A percentile compares a stretch with the other conserved stretches of the same genome.
Evolutionary conservation across 768 basidiomycete species (phyloP).

Genomic region (Omphalotus guepiniiformis): DNA sequence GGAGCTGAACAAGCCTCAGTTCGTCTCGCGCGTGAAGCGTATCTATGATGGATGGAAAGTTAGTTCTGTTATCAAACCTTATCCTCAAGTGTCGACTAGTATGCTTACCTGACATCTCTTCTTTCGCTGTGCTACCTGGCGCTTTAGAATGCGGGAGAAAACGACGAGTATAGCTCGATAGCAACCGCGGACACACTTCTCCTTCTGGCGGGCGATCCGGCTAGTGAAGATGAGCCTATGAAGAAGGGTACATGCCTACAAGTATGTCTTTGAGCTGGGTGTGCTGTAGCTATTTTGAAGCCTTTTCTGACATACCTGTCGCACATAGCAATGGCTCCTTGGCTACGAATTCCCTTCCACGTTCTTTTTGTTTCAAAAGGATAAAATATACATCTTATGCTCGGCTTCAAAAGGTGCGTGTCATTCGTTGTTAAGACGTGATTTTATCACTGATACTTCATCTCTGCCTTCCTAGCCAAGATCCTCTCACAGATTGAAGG

Average conservation of each 20-base stretch:
- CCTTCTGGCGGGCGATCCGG: conserved; percentile 72
- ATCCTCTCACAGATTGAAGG: conserved; percentile 76
- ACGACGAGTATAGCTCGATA: conserved; percentile 70
- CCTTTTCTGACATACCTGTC: conserved; percentile 10
- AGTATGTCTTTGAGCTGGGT: conserved; percentile 40
- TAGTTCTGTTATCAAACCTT: conserved; percentile 21
- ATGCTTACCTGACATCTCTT: conserved; percentile 12
- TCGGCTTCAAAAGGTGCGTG: conserved; percentile 81
- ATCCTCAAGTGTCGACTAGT: conserved; percentile 9
- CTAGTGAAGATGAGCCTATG: conserved; percentile 84
- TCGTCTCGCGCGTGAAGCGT: conserved; percentile 52
- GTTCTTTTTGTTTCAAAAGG: conserved; percentile 75
- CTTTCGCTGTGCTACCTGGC: conserved; percentile 8
- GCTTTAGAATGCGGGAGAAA: conserved; percentile 55
- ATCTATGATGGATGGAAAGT: conserved; percentile 65
- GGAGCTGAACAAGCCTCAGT: conserved; percentile 63
- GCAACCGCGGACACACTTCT: conserved; percentile 66
- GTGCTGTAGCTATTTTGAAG: conserved; percentile 9
- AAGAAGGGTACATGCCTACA: conserved; percentile 91
- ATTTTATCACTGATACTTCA: conserved; percentile 3
- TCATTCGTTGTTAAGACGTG: conserved; percentile 1
- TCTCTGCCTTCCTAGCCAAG: conserved; percentile 53
- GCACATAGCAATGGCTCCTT: conserved; percentile 83
- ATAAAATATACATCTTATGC: conserved; percentile 75
- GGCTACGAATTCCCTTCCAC: conserved; percentile 98